Conservation (phyloP, 2,329 filamentous ascomycete genomes). For the Raffaelea ambrosiae region DNA sequence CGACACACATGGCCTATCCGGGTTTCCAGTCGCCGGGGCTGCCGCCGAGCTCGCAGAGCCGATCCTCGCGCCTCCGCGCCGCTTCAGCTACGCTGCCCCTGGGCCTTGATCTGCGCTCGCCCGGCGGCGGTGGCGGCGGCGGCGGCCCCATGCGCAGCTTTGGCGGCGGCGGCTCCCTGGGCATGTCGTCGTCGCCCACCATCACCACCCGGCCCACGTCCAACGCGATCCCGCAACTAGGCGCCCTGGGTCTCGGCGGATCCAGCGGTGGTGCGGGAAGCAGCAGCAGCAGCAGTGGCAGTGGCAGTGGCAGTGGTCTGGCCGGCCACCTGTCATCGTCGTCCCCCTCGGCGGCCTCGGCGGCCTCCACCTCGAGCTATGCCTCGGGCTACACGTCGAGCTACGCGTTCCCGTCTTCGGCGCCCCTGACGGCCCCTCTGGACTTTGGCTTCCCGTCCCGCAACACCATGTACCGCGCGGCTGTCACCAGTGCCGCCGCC, state of each 20-base stretch:
- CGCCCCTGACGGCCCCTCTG: constrained; percentile 20
- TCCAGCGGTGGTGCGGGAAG: constrained; percentile 9
- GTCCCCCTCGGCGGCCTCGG: no score
- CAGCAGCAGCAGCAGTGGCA: no score
- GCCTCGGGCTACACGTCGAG: constrained; percentile 27
- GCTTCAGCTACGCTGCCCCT: constrained; percentile 35
- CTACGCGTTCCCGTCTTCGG: no score
- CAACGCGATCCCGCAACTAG: not conserved
- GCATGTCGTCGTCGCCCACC: not conserved
- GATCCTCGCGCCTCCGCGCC: constrained; percentile 38
- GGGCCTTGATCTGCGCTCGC: constrained; percentile 29
- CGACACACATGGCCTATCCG: constrained; percentile 41
- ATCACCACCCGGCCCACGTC: not conserved
- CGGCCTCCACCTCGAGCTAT: constrained; percentile 30
- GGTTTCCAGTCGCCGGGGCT: constrained; percentile 30
- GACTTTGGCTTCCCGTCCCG: no score
- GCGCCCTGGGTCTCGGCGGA: constrained; percentile 8
- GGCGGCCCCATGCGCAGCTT: not conserved
- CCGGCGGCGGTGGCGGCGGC: not conserved
- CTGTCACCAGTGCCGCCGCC: constrained; percentile 32
- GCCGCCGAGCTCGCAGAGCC: constrained; percentile 33
- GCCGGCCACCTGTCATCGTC: no score
- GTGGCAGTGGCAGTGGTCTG: no score
- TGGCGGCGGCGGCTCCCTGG: no score
- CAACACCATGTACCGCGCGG: no score